Evolutionary conservation across 2,329 filamentous ascomycete species (phyloP).

Genomic region (Xylariaceae sp.): DNA sequence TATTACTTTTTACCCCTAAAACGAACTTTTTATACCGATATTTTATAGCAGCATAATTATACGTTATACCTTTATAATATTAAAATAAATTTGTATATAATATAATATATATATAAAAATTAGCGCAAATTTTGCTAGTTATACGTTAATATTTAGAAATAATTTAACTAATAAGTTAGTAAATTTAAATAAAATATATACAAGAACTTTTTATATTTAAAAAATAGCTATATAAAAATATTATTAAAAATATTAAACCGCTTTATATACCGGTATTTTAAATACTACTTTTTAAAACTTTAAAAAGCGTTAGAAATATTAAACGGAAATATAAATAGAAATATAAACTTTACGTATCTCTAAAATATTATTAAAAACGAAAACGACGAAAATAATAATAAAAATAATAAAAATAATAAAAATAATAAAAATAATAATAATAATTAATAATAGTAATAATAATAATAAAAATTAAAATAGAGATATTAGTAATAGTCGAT

Average conservation of each 20-base stretch:
- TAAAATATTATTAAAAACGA: not conserved
- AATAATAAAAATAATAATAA: not conserved
- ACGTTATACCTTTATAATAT: not conserved
- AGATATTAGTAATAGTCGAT: too few species aligned
- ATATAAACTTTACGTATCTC: not conserved
- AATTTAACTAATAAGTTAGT: not conserved
- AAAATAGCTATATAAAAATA: not conserved
- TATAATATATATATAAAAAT: not conserved
- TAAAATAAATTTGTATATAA: not conserved
- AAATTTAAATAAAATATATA: not conserved
- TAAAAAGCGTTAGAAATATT: not conserved
- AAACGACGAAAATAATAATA: not conserved
- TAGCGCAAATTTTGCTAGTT: too few species aligned
- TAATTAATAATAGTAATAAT: not conserved
- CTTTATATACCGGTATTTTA: not conserved
- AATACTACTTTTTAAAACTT: not conserved
- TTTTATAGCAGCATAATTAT: too few species aligned
- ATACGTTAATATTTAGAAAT: too few species aligned
- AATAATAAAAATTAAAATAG: too few species aligned
- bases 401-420: not conserved
- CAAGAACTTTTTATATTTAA: not conserved
- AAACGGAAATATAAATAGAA: not conserved
- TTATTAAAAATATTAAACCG: not conserved
- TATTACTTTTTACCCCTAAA: too few species aligned
- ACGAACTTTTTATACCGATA: too few species aligned